Base-by-base conservation (phyloP, 257 asterid species). In the Solanum medicagineum region DNA sequence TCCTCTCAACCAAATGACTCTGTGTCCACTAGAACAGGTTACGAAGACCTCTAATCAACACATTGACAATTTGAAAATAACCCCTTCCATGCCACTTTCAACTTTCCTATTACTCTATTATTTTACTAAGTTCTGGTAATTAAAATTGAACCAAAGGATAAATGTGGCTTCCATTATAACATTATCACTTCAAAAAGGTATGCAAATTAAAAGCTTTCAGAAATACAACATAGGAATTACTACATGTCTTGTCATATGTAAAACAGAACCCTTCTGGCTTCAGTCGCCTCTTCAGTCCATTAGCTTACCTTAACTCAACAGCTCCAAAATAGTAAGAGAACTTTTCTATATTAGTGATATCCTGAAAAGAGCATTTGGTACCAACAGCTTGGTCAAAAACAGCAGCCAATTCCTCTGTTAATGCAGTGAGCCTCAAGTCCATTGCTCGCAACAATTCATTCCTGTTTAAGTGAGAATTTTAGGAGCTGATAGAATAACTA, bases 361-460 rank as follows among this genome's bases (percentile, higher is more conserved):
- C 95, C 91, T 90, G 91, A 69, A 87, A 45, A 54, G 97, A 92
- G 81, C 85, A 93, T 74, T 86, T 84, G 68, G 92, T 74, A 79
- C 93, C 93, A 86, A 92, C 91, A 87, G 93, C 91, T 88, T 90
- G 91, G 85, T 90, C 95, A 83, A 96, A 92, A 68, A 93, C 94
- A 86, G 90, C 54, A 62, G 87, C 89, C 75, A 96, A 84, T 86
- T 96, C 97, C 85, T 85, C 92, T 86, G 90, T 87, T 87, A 96
- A 84, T 40, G 97, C 93, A 77, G 88, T 62, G 65, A 96, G 95
- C 89, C 99, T 92, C 89, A 93, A 88, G 90, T 95, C 94, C 87
- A 96, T 90, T 81, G 99, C 99, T 62, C 92, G 98, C 44, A 96
- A 89, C 87, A 96, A 87, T 85, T 96, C 98, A 85, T 93, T 94